phyloP scores from a whole-genome alignment of 2,329 filamentous ascomycete species.

The Didymella glomerata region DNA sequence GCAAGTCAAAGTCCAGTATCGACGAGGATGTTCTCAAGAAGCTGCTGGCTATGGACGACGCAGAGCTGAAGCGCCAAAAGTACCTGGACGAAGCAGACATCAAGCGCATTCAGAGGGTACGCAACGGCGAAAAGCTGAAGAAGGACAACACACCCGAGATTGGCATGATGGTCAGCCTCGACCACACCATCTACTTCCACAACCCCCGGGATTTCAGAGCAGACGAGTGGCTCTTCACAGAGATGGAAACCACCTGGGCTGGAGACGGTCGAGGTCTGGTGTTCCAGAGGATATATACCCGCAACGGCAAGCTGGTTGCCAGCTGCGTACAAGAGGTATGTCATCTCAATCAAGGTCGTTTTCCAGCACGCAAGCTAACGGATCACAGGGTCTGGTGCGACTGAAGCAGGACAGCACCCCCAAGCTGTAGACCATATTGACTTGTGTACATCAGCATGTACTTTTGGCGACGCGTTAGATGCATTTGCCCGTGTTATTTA shows the following conservation, averaged over 20 bases:
- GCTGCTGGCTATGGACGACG: slow-evolving; percentile 56
- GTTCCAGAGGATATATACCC: slow-evolving; percentile 75
- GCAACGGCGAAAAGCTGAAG: slow-evolving; percentile 54
- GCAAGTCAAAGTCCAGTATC: slow-evolving; percentile 48
- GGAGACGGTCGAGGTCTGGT: slow-evolving; percentile 81
- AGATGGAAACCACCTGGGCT: slow-evolving; percentile 83
- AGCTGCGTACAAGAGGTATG: slow-evolving; percentile 80
- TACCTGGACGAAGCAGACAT: slow-evolving; percentile 62
- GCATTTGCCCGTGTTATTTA: slow-evolving; percentile 1
- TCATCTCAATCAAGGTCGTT: not conserved
- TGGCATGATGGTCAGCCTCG: slow-evolving; percentile 86
- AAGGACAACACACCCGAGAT: slow-evolving; percentile 65
- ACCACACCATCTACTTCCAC: slow-evolving; percentile 71
- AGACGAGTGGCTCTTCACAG: slow-evolving; percentile 78
- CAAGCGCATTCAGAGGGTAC: slow-evolving; percentile 46
- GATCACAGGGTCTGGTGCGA: slow-evolving; percentile 18
- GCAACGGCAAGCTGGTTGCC: slow-evolving; percentile 76
- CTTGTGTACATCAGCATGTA: not conserved
- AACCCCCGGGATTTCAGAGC: slow-evolving; percentile 59
- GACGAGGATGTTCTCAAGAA: slow-evolving; percentile 56
- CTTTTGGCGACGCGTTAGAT: not conserved
- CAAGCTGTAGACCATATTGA: slow-evolving; percentile 10
- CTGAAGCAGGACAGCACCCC: slow-evolving; percentile 22
- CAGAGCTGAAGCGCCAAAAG: slow-evolving; percentile 53
- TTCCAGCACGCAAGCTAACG: slow-evolving; percentile 1